These are phyloP conservation scores for Spongospora subterranea DNA, from an alignment of 208 protist genomes.

Conservation along the genomic window DNA sequence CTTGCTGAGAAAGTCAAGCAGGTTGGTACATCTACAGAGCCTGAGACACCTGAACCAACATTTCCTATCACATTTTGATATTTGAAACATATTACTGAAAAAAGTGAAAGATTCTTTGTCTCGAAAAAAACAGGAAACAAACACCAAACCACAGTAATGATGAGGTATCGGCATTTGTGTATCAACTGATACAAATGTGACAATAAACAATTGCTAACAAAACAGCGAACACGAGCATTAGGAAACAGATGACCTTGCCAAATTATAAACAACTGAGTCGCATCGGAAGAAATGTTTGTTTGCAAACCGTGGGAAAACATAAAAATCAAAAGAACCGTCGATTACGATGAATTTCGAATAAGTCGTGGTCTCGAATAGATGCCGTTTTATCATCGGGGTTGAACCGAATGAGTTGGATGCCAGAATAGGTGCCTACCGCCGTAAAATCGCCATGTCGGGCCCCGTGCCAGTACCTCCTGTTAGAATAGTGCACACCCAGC, in stretches of 20 bases:
- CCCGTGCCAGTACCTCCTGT: background rate
- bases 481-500: too few species aligned
- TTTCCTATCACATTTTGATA: too few species aligned
- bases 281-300: background rate
- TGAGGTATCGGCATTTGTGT: background rate
- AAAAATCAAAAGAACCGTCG: background rate
- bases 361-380: background rate
- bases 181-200: background rate
- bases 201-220: background rate
- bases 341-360: background rate
- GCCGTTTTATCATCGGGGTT: background rate
- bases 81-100: too few species aligned
- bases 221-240: background rate
- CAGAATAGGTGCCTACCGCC: background rate
- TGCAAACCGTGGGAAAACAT: background rate
- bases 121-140: too few species aligned
- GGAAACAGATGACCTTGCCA: too few species aligned
- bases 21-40: background rate
- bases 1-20: background rate
- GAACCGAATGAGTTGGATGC: background rate
- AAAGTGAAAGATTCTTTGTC: too few species aligned
- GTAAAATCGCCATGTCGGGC: background rate
- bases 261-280: background rate
- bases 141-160: background rate
- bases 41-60: background rate